Evolutionary conservation across 2,329 filamentous ascomycete species (phyloP).

Genomic region (Paraconiothyrium sp.): DNA sequence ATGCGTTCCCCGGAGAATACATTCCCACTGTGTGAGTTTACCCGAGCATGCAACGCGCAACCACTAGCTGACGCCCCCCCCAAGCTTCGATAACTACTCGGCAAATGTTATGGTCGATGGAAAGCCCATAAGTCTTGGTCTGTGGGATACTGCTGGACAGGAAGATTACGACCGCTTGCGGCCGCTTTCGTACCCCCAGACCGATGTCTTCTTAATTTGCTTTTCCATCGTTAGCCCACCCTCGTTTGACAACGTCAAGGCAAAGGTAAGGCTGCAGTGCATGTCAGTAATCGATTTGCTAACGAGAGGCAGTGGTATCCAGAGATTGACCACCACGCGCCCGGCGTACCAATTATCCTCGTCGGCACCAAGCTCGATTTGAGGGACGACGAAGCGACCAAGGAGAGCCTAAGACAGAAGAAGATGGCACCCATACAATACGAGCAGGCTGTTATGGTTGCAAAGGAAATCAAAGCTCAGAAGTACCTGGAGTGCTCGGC

Average conservation of each 20-base stretch:
- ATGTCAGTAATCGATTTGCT: constrained; percentile 23
- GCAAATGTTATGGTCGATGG: constrained; percentile 99
- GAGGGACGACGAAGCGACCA: constrained; percentile 84
- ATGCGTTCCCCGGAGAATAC: constrained; percentile 99
- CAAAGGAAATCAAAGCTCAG: constrained; percentile 93
- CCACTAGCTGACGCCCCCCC: constrained; percentile 31
- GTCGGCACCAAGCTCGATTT: constrained; percentile 97
- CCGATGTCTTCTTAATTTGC: constrained; percentile 97
- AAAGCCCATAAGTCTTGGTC: constrained; percentile 93
- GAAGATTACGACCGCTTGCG: constrained; percentile 97
- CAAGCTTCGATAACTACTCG: constrained; percentile 97
- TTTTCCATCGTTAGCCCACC: constrained; percentile 98
- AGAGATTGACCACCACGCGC: constrained; percentile 96
- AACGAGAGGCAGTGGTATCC: constrained; percentile 80
- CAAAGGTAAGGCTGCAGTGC: constrained; percentile 73
- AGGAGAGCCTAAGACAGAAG: constrained; percentile 85
- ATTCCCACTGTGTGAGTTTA: constrained; percentile 89
- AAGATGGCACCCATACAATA: constrained; percentile 98
- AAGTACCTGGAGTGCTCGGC: constrained; percentile 99
- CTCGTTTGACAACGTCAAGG: constrained; percentile 98
- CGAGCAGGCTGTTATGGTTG: constrained; percentile 86
- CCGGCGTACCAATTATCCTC: constrained; percentile 93
- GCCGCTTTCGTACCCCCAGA: constrained; percentile 96
- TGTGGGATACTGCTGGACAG: constrained; percentile 99
- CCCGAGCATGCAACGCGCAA: constrained; percentile 16